Conservation (phyloP, 768 basidiomycete species). For the Plicaturopsis crispa region DNA sequence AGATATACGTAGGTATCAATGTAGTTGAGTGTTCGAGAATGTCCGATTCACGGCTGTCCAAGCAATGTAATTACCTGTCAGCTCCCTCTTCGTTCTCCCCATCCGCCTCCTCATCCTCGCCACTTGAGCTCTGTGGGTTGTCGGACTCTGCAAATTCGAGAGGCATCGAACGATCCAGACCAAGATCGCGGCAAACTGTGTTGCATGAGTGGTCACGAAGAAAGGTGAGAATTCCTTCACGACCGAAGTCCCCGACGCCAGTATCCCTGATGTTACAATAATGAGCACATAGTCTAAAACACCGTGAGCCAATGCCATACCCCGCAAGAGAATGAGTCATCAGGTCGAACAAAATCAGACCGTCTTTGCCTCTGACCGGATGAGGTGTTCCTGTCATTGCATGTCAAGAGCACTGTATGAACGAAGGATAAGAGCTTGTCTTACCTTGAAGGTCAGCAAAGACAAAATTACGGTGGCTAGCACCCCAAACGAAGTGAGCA, state of each 20-base stretch:
- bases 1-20: no score
- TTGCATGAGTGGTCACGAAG: not conserved
- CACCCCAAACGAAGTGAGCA: constrained; percentile 8
- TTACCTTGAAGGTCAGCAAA: constrained; percentile 11
- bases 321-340: constrained; percentile 13
- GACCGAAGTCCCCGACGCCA: no score
- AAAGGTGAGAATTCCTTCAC: constrained; percentile 6
- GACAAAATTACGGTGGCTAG: constrained; percentile 4
- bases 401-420: no score
- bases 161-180: not conserved
- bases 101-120: no score
- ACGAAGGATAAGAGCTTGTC: not conserved
- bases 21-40: no score
- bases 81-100: no score
- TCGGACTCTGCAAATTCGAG: not conserved
- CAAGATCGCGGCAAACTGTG: constrained; percentile 2
- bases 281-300: no score
- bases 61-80: no score
- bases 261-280: no score
- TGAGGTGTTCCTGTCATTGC: constrained; percentile 7
- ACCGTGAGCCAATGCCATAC: constrained; percentile 6
- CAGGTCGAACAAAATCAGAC: constrained; percentile 9
- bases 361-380: constrained; percentile 5
- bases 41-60: no score
- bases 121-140: not conserved